phyloP scores from a whole-genome alignment of 2,329 filamentous ascomycete species.

The Knufia fluminis region DNA sequence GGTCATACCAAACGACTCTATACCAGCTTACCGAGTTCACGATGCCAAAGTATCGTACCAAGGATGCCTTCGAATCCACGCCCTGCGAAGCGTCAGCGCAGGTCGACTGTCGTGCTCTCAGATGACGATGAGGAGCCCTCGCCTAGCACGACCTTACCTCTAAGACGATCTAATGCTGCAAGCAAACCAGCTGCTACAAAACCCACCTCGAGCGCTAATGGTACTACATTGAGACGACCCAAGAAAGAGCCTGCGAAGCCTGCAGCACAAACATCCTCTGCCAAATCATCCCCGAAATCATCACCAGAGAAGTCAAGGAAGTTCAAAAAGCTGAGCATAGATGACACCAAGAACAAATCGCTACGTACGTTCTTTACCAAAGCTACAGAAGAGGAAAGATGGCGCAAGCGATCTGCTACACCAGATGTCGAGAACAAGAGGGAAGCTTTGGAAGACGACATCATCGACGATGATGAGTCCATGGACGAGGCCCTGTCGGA shows the following conservation, averaged over 20 bases:
- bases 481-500: conserved; percentile 32
- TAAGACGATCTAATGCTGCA: neutral
- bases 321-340: conserved; percentile 12
- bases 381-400: conserved; percentile 32
- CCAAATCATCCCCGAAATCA: conserved; percentile 21
- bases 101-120: conserved; percentile 19
- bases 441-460: conserved; percentile 24
- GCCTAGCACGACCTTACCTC: neutral
- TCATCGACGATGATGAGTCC: conserved; percentile 27
- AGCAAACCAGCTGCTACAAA: neutral
- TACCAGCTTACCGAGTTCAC: neutral
- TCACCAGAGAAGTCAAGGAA: conserved; percentile 29
- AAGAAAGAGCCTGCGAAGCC: conserved; percentile 9
- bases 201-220: neutral
- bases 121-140: conserved; percentile 16
- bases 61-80: conserved; percentile 13
- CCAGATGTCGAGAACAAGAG: conserved; percentile 15
- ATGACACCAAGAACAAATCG: conserved; percentile 25
- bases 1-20: too few species aligned
- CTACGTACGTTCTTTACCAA: conserved; percentile 35
- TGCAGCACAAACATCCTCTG: conserved; percentile 1
- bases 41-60: neutral
- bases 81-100: conserved; percentile 24
- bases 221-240: neutral
- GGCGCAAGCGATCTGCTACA: conserved; percentile 27